Conservation (phyloP, 2,329 filamentous ascomycete genomes). For the Magnaporthiopsis rhizophila region DNA sequence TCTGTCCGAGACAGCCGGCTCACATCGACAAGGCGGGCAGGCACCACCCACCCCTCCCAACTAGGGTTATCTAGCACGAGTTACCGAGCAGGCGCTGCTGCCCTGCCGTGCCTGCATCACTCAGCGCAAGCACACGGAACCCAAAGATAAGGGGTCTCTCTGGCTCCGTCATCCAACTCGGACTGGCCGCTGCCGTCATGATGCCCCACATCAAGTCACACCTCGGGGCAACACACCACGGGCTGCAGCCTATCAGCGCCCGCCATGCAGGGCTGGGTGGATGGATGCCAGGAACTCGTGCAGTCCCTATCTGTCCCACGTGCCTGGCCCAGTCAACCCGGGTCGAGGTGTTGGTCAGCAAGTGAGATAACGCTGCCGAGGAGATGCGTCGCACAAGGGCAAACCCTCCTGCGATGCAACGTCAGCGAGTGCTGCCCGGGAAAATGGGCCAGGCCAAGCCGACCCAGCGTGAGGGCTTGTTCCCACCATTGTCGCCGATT, state of each 20-base stretch:
- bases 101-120: neutral
- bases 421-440: neutral
- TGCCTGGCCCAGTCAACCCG: neutral
- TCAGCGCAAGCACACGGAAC: neutral
- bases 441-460: neutral
- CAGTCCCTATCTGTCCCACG: neutral
- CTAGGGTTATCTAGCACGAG: neutral
- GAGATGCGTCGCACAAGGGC: neutral
- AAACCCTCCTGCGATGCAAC: neutral
- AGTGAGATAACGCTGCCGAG: neutral
- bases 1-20: neutral
- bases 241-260: neutral
- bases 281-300: neutral
- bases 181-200: neutral
- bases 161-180: neutral
- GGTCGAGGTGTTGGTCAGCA: neutral
- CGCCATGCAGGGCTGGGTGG: too few species aligned
- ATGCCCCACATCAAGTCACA: neutral
- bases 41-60: too few species aligned
- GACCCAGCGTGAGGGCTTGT: neutral
- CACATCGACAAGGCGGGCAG: neutral
- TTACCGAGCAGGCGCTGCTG: neutral
- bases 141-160: neutral
- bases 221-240: neutral
- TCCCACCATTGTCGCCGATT: neutral